These are phyloP conservation scores for Colletotrichum sp. DNA, from an alignment of 2,329 filamentous ascomycete genomes.

Conservation along the genomic window DNA sequence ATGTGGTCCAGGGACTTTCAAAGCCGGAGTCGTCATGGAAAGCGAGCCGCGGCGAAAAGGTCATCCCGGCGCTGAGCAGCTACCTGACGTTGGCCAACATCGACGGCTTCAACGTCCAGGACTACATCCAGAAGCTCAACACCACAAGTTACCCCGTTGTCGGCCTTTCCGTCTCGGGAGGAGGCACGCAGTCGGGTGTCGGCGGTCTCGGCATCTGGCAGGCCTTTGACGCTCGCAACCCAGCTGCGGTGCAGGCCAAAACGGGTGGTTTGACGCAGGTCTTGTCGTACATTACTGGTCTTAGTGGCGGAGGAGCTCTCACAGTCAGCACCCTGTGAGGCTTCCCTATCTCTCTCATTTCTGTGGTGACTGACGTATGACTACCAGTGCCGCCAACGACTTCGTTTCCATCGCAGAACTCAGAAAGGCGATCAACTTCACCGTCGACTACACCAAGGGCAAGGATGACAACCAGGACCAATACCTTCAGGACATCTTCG, in stretches of 20 bases:
- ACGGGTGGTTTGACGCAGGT: constrained; percentile 30
- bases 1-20: constrained; percentile 24
- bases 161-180: constrained; percentile 29
- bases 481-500: constrained; percentile 24
- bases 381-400: constrained; percentile 27
- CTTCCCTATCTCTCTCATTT: not conserved
- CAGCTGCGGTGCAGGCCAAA: constrained; percentile 12
- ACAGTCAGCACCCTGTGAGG: constrained; percentile 28
- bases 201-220: constrained; percentile 32
- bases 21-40: constrained; percentile 26
- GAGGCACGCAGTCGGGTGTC: constrained; percentile 31
- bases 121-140: constrained; percentile 26
- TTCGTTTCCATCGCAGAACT: constrained; percentile 25
- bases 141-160: constrained; percentile 23
- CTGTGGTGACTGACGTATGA: not conserved
- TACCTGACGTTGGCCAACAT: constrained; percentile 28
- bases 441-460: constrained; percentile 21
- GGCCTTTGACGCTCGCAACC: constrained; percentile 29
- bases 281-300: constrained; percentile 28
- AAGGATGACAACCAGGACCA: constrained; percentile 17
- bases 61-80: constrained; percentile 23
- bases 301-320: constrained; percentile 30
- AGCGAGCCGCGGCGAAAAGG: constrained; percentile 19
- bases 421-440: constrained; percentile 26
- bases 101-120: constrained; percentile 22